Percentiles rank a stretch among this genome's conserved stretches.
Evolutionary conservation across 805 yeast species (phyloP).

Genomic region (Cyberlindnera sargentensis): DNA sequence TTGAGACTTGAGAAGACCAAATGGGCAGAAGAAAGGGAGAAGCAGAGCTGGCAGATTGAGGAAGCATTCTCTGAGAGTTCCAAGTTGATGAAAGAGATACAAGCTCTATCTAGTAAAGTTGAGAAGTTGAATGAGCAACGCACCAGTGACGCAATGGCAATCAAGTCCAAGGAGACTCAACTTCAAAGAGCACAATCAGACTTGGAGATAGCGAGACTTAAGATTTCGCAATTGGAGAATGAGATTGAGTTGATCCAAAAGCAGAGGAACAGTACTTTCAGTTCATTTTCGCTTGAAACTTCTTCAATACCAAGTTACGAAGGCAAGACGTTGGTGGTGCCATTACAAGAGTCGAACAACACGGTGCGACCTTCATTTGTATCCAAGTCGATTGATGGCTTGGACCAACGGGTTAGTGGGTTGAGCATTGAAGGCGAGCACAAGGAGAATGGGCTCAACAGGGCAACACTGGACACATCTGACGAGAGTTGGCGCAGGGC

Average conservation of each 20-base stretch:
- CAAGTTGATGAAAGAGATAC: conserved; percentile 22
- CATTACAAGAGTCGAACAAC: conserved; percentile 16
- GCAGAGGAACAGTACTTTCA: conserved; percentile 18
- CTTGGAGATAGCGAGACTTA: conserved; percentile 48
- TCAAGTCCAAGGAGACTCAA: conserved; percentile 67
- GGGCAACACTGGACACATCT: conserved; percentile 29
- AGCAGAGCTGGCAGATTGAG: conserved; percentile 21
- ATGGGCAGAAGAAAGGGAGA: conserved; percentile 27
- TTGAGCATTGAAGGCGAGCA: conserved; percentile 23
- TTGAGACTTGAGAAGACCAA: conserved; percentile 46
- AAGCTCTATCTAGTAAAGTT: conserved; percentile 18
- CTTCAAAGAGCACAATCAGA: conserved; percentile 54
- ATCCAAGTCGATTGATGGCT: conserved; percentile 12
- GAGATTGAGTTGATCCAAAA: conserved; percentile 32
- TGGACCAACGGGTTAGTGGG: conserved; percentile 22
- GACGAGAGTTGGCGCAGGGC: conserved; percentile 83
- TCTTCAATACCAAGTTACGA: neutral
- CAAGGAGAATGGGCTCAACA: conserved; percentile 17
- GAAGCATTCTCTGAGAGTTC: conserved; percentile 24
- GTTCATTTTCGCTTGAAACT: conserved; percentile 1
- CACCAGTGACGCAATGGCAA: conserved; percentile 40
- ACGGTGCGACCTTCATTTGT: neutral
- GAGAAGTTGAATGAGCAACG: conserved; percentile 43
- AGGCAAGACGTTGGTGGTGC: neutral
- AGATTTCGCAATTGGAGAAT: conserved; percentile 46